Base-by-base conservation (phyloP, 2,329 filamentous ascomycete genomes). In the Aspergillus sp. region DNA sequence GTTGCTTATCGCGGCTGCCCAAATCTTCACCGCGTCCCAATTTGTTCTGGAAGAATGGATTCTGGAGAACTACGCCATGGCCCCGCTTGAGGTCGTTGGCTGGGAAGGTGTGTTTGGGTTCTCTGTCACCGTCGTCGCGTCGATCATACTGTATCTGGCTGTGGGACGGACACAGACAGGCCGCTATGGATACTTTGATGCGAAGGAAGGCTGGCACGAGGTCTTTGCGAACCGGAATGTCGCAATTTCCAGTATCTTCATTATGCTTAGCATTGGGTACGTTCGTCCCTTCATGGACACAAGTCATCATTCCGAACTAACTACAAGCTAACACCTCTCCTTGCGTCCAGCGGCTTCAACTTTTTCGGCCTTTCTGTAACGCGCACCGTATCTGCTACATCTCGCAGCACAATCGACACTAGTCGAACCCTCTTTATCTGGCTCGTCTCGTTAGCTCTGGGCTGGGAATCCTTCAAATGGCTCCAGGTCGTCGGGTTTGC, bases 381-480 rank as follows among this genome's bases (percentile, higher is more conserved):
- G 1, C 82, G 88, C 50, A 83, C 72, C 52, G 88, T 98, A 55
- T 94, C 86, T 52, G 93, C 93, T 7, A 98, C 93, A 0, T 88
- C 91, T 1, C 82, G 93, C 51, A 94, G 88, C 30, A 97, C 91
- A 30, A 97, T 98, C 59, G 93, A 98, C 67, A 98, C 93, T 1
- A 97, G 90, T 75, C 83, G 91, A 36, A 98, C 93, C 0, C 79
- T 98, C 1, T 97, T 98, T 72, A 57, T 98, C 69, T 98, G 93
- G 93, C 78, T 98, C 29, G 87, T 95, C 9, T 94, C 88, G 12
- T 79, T 98, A 4, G 88, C 86, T 3, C 79, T 98, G 2, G 90
- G 90, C 50, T 98, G 93, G 93, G 93, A 98, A 72, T 83, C 81
- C 0, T 97, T 98, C 79, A 97, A 97, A 71, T 94, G 88, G 85